Evolutionary conservation across 805 yeast genomes (phyloP).

Genomic region (Candida ponderosae): DNA sequence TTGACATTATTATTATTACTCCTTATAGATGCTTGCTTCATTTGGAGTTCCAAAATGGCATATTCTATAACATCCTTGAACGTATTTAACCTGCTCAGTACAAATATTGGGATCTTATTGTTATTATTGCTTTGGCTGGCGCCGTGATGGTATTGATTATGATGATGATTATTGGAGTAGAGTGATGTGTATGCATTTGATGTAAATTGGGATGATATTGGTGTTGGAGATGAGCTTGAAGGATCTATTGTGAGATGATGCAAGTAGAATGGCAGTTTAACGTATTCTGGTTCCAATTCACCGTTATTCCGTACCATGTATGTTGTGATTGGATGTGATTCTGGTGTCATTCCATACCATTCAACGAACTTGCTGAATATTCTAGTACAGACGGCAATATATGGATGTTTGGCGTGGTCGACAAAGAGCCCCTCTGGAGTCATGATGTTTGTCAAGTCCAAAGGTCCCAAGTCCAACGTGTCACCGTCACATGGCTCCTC

Average conservation of each 20-base stretch:
- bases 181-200: too few relatives aligned
- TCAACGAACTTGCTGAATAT: slow-evolving; percentile 36
- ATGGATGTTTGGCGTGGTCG: slow-evolving; percentile 20
- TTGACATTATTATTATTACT: too few relatives aligned
- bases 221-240: slow-evolving; percentile 1
- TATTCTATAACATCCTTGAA: too few relatives aligned
- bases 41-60: background rate
- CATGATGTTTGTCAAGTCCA: slow-evolving; percentile 37
- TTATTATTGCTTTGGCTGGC: too few relatives aligned
- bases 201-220: slow-evolving; percentile 18
- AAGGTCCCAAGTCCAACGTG: slow-evolving; percentile 19
- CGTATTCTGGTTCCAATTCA: slow-evolving; percentile 25
- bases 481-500: slow-evolving; percentile 6
- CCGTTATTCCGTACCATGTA: slow-evolving; percentile 21
- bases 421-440: slow-evolving; percentile 37
- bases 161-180: too few relatives aligned
- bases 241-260: slow-evolving; percentile 22
- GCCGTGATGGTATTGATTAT: too few relatives aligned
- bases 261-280: slow-evolving; percentile 26
- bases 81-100: background rate
- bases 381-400: slow-evolving; percentile 32
- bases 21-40: background rate
- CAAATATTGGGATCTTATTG: background rate
- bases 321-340: slow-evolving; percentile 30
- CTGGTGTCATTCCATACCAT: slow-evolving; percentile 47